These are phyloP conservation scores for Skeletonema tropicum DNA, from an alignment of 108 stramenopile species.

Conservation along the genomic window DNA sequence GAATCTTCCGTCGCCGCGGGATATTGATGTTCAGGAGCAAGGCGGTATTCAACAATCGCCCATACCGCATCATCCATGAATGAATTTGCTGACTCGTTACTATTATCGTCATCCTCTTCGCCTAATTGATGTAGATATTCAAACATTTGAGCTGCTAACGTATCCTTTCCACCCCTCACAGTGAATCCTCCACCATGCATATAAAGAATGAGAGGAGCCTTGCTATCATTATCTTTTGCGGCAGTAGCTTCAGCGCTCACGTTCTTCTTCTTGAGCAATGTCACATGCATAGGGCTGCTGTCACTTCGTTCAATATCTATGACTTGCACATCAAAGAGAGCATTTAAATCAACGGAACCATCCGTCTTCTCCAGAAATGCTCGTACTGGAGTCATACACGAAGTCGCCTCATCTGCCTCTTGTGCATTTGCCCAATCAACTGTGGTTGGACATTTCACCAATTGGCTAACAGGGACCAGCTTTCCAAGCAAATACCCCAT, in stretches of 20 bases:
- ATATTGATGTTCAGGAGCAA: background rate
- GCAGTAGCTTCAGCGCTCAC: background rate
- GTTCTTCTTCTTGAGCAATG: background rate
- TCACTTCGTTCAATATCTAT: background rate
- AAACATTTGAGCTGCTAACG: conserved; percentile 1
- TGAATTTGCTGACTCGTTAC: background rate
- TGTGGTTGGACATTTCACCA: background rate
- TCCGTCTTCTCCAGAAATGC: background rate
- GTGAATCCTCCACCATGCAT: background rate
- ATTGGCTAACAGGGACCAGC: background rate
- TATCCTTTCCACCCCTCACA: background rate
- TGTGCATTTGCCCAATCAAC: background rate
- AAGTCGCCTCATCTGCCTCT: conserved; percentile 1
- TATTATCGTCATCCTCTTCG: background rate
- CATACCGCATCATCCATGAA: conserved; percentile 1
- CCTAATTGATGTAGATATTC: background rate
- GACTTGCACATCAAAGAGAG: background rate
- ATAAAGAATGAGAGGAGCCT: background rate
- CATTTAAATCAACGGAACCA: background rate
- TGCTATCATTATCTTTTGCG: background rate
- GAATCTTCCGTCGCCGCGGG: background rate
- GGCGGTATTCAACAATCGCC: background rate
- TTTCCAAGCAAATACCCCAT: background rate
- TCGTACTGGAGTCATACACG: background rate
- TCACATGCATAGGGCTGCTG: background rate